Evolutionary conservation across 2,329 filamentous ascomycete species (phyloP).

Genomic region (Purpureocillium lavendulum): DNA sequence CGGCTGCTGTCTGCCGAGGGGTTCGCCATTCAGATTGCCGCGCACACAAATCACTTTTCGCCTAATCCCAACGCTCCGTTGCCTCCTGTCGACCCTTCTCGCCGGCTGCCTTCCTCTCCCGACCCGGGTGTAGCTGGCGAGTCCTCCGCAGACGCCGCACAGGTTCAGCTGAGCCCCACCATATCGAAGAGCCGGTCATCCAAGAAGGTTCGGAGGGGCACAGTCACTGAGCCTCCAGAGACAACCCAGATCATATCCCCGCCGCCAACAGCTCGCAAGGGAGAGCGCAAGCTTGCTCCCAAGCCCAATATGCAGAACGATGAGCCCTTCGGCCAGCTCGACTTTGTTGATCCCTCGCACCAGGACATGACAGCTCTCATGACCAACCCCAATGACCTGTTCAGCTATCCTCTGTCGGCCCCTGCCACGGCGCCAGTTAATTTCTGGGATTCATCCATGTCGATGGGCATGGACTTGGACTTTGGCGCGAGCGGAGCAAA

Average conservation of each 20-base stretch:
- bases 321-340: constrained; percentile 41
- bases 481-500: constrained; percentile 36
- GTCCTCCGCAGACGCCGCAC: constrained; percentile 18
- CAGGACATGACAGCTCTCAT: constrained; percentile 41
- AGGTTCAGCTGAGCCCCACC: constrained; percentile 18
- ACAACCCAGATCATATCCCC: constrained; percentile 48
- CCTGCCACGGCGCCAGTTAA: constrained; percentile 40
- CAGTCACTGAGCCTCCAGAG: constrained; percentile 25
- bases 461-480: constrained; percentile 53
- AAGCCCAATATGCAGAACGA: constrained; percentile 52
- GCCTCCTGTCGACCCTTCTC: constrained; percentile 51
- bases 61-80: constrained; percentile 43
- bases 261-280: constrained; percentile 48
- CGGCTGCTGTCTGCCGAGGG: constrained; percentile 42
- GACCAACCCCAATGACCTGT: constrained; percentile 44
- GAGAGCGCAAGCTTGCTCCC: constrained; percentile 44
- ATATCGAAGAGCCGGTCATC: constrained; percentile 18
- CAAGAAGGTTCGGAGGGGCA: constrained; percentile 38
- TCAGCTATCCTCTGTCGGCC: constrained; percentile 52
- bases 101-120: constrained; percentile 50
- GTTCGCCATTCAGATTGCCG: constrained; percentile 41
- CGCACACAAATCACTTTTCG: constrained; percentile 56
- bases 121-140: constrained; percentile 23
- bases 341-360: constrained; percentile 39
- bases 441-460: constrained; percentile 49